phyloP scores from a whole-genome alignment of 768 basidiomycete genomes.

The Gymnopilus junonius region DNA sequence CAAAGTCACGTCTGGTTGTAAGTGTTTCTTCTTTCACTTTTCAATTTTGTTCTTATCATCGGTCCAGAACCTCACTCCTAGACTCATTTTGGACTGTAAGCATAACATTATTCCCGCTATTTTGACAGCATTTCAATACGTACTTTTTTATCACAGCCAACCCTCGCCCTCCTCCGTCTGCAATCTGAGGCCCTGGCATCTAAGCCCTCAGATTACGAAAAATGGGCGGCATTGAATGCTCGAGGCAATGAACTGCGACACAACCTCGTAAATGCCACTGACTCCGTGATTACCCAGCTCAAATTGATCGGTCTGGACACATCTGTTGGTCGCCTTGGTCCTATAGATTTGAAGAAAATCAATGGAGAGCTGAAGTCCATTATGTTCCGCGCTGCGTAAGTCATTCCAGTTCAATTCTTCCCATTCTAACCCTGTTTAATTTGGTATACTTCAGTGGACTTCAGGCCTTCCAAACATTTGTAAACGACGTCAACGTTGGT shows the following conservation, averaged over 20 bases:
- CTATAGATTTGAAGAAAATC: constrained; percentile 43
- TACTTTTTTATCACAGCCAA: constrained; percentile 31
- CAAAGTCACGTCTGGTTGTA: constrained; percentile 47
- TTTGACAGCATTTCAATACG: background rate
- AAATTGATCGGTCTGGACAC: constrained; percentile 44
- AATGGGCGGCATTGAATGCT: constrained; percentile 34
- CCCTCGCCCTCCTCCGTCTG: constrained; percentile 33
- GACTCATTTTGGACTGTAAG: constrained; percentile 35
- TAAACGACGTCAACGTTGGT: constrained; percentile 33
- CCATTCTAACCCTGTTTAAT: background rate
- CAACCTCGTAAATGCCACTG: constrained; percentile 33
- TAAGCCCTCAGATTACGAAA: constrained; percentile 37
- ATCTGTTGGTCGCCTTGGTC: constrained; percentile 47
- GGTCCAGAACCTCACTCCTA: constrained; percentile 29
- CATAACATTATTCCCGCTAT: background rate
- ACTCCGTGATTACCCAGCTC: constrained; percentile 39
- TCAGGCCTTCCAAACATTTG: constrained; percentile 43
- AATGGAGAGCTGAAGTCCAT: constrained; percentile 42
- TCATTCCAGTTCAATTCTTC: background rate
- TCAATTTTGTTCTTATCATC: background rate
- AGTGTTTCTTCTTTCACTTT: constrained; percentile 5
- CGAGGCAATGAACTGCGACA: constrained; percentile 30
- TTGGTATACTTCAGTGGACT: constrained; percentile 30
- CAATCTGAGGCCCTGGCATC: constrained; percentile 37
- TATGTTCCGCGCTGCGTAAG: constrained; percentile 42